A percentile compares a stretch with the other conserved stretches of the same genome.
These are phyloP conservation scores for Dioszegia aurantiaca DNA, from an alignment of 768 basidiomycete species.

Conservation along the genomic window DNA sequence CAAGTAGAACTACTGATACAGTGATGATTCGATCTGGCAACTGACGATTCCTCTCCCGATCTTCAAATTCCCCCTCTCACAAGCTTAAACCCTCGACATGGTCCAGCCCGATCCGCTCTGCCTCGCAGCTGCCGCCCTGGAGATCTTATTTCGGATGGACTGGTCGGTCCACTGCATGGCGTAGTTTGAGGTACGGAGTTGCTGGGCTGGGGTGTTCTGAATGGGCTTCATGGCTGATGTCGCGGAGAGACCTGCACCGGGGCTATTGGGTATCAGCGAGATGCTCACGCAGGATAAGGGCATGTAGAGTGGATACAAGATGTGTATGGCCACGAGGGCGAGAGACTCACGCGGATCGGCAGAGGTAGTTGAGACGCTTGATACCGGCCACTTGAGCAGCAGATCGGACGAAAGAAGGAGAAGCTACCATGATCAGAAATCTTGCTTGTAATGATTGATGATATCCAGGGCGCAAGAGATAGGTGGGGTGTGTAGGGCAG, in stretches of 20 bases:
- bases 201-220: slow-evolving; percentile 6
- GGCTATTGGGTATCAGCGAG: neutral
- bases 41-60: neutral
- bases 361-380: slow-evolving; percentile 17
- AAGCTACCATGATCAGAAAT: slow-evolving; percentile 11
- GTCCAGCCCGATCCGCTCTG: neutral
- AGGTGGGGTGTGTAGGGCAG: neutral
- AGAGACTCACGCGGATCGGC: slow-evolving; percentile 12
- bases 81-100: slow-evolving; percentile 6
- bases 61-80: neutral
- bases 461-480: too few relatives aligned
- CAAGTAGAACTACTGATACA: slow-evolving; percentile 6
- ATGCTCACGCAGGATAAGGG: too few relatives aligned
- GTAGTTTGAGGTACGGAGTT: slow-evolving; percentile 7
- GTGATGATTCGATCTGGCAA: neutral
- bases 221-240: slow-evolving; percentile 10
- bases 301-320: too few relatives aligned
- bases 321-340: neutral
- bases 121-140: slow-evolving; percentile 13
- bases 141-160: slow-evolving; percentile 19
- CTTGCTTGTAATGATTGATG: too few relatives aligned
- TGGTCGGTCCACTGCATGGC: slow-evolving; percentile 15
- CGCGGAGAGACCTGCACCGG: slow-evolving; percentile 15
- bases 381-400: slow-evolving; percentile 15
- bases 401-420: slow-evolving; percentile 13